phyloP scores from a whole-genome alignment of 768 basidiomycete genomes.

The Kwoniella heveanensis region DNA sequence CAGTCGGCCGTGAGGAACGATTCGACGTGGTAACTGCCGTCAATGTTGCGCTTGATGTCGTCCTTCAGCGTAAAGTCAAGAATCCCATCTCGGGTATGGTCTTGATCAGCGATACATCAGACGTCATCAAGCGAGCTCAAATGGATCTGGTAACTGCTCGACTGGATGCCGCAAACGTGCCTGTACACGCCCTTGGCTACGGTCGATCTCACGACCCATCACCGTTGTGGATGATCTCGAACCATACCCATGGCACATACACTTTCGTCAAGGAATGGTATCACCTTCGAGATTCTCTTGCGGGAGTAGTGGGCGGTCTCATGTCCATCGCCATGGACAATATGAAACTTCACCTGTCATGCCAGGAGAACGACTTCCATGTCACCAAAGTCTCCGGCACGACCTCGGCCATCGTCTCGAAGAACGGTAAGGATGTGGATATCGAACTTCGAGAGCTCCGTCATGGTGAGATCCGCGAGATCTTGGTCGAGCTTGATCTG shows the following conservation, averaged over 20 bases:
- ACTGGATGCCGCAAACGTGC: conserved; percentile 92
- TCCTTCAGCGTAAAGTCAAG: conserved; percentile 88
- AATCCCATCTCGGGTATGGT: conserved; percentile 90
- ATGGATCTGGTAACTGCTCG: conserved; percentile 98
- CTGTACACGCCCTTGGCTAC: conserved; percentile 96
- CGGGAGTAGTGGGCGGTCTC: conserved; percentile 93
- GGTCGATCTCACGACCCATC: conserved; percentile 96
- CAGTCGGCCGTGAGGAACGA: conserved; percentile 83
- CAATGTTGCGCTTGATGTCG: conserved; percentile 91
- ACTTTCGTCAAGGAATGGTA: conserved; percentile 99
- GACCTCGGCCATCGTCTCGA: conserved; percentile 77
- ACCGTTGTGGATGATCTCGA: conserved; percentile 97
- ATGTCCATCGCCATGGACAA: conserved; percentile 89
- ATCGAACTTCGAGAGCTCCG: conserved; percentile 91
- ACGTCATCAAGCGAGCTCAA: conserved; percentile 88
- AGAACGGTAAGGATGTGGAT: conserved; percentile 93
- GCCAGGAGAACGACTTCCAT: conserved; percentile 86
- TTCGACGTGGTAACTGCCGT: conserved; percentile 98
- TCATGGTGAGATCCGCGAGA: conserved; percentile 96
- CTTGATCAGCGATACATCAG: conserved; percentile 87
- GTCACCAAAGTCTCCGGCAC: conserved; percentile 94
- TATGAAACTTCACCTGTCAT: conserved; percentile 94
- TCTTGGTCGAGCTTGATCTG: conserved; percentile 92
- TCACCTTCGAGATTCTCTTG: conserved; percentile 85
- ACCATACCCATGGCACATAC: conserved; percentile 95